phyloP scores from a whole-genome alignment of 169 alveolate genomes.

The Cardiosporidium cionae region DNA sequence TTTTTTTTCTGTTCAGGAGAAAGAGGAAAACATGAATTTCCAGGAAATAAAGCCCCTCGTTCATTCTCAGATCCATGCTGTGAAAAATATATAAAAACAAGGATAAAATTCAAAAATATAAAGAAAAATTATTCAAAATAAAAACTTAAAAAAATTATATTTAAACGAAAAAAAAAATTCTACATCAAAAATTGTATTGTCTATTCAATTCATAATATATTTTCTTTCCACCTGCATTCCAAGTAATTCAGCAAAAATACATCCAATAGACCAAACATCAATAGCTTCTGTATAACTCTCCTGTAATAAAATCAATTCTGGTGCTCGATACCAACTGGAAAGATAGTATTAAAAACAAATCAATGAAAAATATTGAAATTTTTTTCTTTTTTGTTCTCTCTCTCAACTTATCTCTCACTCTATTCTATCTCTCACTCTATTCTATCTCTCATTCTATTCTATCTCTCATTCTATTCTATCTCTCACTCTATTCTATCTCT shows the following conservation, averaged over 20 bases:
- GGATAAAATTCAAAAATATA: too few species aligned
- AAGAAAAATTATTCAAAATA: too few species aligned
- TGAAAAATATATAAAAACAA: too few species aligned
- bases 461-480: too few species aligned
- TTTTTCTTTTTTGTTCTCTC: background rate
- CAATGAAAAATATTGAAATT: background rate
- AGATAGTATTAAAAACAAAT: too few species aligned
- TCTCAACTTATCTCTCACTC: background rate
- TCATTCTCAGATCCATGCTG: too few species aligned
- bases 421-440: background rate
- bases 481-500: too few species aligned
- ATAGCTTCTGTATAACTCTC: conserved; percentile 95
- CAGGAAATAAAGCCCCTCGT: conserved; percentile 94
- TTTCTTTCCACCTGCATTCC: conserved; percentile 71
- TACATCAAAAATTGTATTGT: too few species aligned
- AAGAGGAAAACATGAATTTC: conserved; percentile 59
- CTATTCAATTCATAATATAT: too few species aligned
- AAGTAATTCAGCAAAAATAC: conserved; percentile 90
- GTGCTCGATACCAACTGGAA: conserved; percentile 96
- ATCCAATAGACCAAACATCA: conserved; percentile 97
- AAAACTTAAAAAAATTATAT: too few species aligned
- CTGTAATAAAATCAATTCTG: conserved; percentile 93
- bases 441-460: too few species aligned
- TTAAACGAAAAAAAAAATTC: too few species aligned
- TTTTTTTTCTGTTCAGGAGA: conserved; percentile 42